Evolutionary conservation across 345 rosid genomes (phyloP).

Genomic region (Gossypium australe): DNA sequence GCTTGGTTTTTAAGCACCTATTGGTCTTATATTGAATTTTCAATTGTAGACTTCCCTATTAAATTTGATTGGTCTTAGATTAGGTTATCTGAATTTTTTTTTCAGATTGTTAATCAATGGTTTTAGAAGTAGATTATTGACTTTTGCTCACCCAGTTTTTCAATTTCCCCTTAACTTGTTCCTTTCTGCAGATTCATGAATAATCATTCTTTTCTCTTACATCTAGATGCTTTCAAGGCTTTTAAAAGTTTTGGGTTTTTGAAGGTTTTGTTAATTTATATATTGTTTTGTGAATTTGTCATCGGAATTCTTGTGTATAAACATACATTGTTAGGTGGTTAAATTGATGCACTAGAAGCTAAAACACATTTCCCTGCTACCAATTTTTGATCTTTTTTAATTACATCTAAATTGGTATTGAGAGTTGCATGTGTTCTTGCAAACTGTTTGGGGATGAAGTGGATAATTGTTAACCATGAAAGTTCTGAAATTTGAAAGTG

Average conservation of each 20-base stretch:
- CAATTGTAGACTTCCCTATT: background rate
- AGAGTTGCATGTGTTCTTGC: background rate
- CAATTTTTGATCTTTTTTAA: background rate
- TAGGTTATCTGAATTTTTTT: background rate
- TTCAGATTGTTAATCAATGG: background rate
- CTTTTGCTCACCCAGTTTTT: background rate
- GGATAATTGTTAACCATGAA: background rate
- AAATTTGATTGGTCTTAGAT: background rate
- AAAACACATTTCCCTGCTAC: background rate
- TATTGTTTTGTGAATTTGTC: background rate
- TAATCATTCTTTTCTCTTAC: background rate
- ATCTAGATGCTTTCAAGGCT: background rate
- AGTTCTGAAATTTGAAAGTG: background rate
- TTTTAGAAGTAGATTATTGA: constrained; percentile 13
- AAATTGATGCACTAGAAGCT: background rate
- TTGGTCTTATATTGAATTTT: background rate
- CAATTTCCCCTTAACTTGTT: background rate
- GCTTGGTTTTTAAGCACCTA: constrained; percentile 15
- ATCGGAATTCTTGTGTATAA: background rate
- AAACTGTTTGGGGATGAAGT: background rate
- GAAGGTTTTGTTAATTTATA: background rate
- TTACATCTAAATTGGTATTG: background rate
- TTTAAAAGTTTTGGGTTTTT: background rate
- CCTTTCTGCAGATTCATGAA: background rate
- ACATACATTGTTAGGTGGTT: background rate